These are phyloP conservation scores for Epipyxis sp. DNA, from an alignment of 108 stramenopile species.

Conservation along the genomic window DNA sequence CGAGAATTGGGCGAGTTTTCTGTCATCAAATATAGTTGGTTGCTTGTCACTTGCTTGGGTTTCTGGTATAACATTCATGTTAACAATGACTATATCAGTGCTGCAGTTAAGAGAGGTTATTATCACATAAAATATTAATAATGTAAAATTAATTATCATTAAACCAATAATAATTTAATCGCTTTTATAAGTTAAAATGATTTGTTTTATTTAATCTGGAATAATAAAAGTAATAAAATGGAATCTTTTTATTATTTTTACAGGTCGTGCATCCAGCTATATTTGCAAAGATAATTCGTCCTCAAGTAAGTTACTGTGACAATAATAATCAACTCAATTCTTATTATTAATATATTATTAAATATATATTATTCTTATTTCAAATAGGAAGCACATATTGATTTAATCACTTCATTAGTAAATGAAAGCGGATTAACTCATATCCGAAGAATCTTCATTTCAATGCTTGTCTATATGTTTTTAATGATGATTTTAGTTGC, in stretches of 20 bases:
- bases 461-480: constrained; percentile 33
- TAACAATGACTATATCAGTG: constrained; percentile 86
- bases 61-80: constrained; percentile 92
- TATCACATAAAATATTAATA: neutral
- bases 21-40: neutral
- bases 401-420: constrained; percentile 83
- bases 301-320: no score
- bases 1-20: neutral
- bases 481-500: constrained; percentile 15
- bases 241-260: constrained; percentile 75
- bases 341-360: no score
- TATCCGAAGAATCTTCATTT: constrained; percentile 71
- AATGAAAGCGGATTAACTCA: constrained; percentile 76
- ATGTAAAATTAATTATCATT: neutral
- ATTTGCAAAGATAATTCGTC: constrained; percentile 76
- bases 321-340: no score
- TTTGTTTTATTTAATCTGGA: no score
- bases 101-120: constrained; percentile 55
- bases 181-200: neutral
- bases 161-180: neutral
- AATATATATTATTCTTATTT: no score
- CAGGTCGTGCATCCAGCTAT: constrained; percentile 86
- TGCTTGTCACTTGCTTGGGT: constrained; percentile 62
- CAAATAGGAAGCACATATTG: constrained; percentile 95
- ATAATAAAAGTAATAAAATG: no score